Base-by-base conservation (phyloP, 2,329 filamentous ascomycete species). In the Penicillium sp. region DNA sequence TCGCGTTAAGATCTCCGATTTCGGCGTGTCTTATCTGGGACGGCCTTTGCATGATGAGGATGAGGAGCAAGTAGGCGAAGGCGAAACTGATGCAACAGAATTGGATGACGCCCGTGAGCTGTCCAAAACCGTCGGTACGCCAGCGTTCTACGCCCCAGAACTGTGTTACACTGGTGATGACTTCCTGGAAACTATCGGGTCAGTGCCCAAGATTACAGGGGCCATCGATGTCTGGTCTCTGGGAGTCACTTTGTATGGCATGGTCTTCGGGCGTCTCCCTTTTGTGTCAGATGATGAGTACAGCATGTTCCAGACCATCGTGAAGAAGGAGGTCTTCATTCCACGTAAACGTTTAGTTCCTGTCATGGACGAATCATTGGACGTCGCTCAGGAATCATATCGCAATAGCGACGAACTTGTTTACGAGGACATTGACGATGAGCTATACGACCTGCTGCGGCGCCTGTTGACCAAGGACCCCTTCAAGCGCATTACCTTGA, bases 161-260 rank as follows among this genome's bases (percentile, higher is more conserved):
- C 82, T 99, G 37, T 99, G 95, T 77, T 95, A 93, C 72, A 96
- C 91, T 1, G 92, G 95, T 60, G 76, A 87, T 24, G 87, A 86
- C 60, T 80, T 79, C 53, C 72, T 76, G 47, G 68, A 75, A 67
- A 73, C 76, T 66, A 86, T 83, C 69, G 89, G 84, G 68, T 69
- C 67, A 8, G 63, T 73, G 1, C 91, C 83, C 63, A 93, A 83
- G 77, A 87, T 99, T 41, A 96, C 92, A 5, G 91, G 91, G 66
- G 91, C 96, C 67, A 96, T 99, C 64, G 95, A 99, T 70, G 88
- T 99, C 16, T 99, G 95, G 95, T 96, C 95, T 11, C 81, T 99
- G 22, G 95, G 95, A 22, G 91, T 99, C 21, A 99, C 95, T 0
- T 84, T 99, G 2, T 99, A 97, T 76, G 96, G 93, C 69, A 87